Evolutionary conservation across 2,329 filamentous ascomycete species (phyloP), one percentile per base, ranked within the genome.

Genomic region (Pseudogymnoascus sp.): DNA sequence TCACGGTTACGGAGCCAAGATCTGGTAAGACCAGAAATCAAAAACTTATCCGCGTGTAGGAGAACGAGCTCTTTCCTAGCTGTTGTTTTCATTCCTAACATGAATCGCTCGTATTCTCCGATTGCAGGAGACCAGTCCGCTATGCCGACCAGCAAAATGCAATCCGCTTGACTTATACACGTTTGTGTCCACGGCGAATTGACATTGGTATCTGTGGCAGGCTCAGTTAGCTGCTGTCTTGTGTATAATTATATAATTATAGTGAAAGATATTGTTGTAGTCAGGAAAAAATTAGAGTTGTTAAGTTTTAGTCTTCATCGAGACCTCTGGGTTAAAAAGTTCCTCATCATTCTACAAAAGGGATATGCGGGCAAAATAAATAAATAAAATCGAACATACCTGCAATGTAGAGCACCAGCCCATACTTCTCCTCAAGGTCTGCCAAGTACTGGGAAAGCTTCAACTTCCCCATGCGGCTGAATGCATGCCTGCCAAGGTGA

Each of bases 101-200:
- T 84, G 73, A 99, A 97, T 2, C 94, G 85, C 74, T 99, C 94
- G 68, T 97, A 99, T 73, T 99, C 95, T 42, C 94, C 94, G 67
- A 97, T 94, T 48, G 84, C 87, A 0, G 94, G 89, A 2, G 92
- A 96, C 0, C 89, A 88, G 72, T 97, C 94, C 0, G 92, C 94
- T 12, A 97, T 78, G 0, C 92, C 94, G 29, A 99, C 91, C 7
- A 99, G 81, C 6, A 99, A 81, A 66, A 99, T 97, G 68, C 92
- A 97, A 75, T 99, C 94, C 1, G 94, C 94, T 75, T 99, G 94
- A 13, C 89, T 89, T 66, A 99, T 97, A 73, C 95, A 99, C 0
- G 94, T 97, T 71, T 97, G 92, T 0, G 95, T 99, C 94, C 94
- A 99, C 0, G 93, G 92, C 1, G 95, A 91, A 69, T 96, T 97